Conservation (phyloP, 225 moss, liverwort and hornwort species). For the Antitrichia curtipendula region DNA sequence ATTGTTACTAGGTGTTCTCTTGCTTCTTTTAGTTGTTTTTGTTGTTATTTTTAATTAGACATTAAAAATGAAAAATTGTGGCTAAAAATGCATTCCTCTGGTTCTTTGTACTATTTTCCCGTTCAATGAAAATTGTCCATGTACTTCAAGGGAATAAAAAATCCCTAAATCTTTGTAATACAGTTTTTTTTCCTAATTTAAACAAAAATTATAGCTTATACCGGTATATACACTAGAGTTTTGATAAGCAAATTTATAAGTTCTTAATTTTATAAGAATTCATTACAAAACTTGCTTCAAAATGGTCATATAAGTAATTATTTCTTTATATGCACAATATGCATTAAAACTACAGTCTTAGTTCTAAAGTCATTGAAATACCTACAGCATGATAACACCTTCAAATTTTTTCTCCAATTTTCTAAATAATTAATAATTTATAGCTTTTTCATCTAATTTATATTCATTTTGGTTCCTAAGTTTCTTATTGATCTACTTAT, state of each 20-base stretch:
- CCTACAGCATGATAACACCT: accelerated
- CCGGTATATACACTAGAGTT: neutral
- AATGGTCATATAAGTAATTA: neutral
- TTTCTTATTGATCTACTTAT: neutral
- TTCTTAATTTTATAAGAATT: neutral
- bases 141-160: too few species aligned
- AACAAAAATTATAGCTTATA: neutral
- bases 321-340: neutral
- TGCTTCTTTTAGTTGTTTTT: too few species aligned
- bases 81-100: too few species aligned
- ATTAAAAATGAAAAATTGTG: too few species aligned
- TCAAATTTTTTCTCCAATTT: accelerated
- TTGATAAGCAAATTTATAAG: neutral
- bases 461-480: neutral
- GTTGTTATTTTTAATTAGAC: too few species aligned
- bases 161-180: neutral
- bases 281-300: neutral
- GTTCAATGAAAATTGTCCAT: too few species aligned
- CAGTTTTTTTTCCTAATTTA: neutral
- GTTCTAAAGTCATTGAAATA: neutral
- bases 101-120: too few species aligned
- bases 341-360: accelerated
- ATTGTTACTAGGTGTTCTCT: too few species aligned
- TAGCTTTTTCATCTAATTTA: neutral
- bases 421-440: neutral